Evolutionary conservation across 148 eudicot genomes (phyloP), one percentile per base, ranked within the genome.

Genomic region (Rhododendron ovatum): DNA sequence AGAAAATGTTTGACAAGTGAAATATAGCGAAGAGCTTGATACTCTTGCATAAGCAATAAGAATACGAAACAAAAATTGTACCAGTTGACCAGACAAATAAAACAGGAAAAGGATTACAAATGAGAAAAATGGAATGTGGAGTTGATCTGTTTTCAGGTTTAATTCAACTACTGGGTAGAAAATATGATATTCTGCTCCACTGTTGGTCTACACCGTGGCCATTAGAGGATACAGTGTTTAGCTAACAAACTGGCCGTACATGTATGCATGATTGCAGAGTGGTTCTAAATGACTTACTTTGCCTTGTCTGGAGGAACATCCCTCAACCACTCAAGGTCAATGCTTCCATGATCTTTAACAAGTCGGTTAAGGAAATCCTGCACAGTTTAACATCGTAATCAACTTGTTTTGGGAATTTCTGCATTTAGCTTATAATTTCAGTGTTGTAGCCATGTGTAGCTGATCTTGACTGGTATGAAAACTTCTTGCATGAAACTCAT

Each of bases 271-370:
- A 55, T 50, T 55, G 17, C 11, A 61, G 17, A 45, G 28, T 59
- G 39, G n/a, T 57, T 47, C 11, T 39, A 69, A 47, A 55, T 17
- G 20, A 73, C 92, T 84, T 89, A 92, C 94, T 92, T 92, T 78
- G 89, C 89, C 85, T 90, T 89, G 47, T 92, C 93, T 35, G 91
- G 90, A 41, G 89, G 91, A 81, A 90, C 91, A 86, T 92, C 92
- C 85, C 94, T 87, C 88, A 92, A 86, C 93, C 93, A 92, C 87
- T 92, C 93, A 4, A 92, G 90, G 89, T 92, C 94, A 69, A 92
- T 84, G 63, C 90, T 86, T 67, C 90, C 94, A 85, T 91, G 93
- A 22, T 92, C 94, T 78, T 43, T 69, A 35, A 88, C 94, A 87
- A 91, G 78, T 71, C 93, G 90, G 51, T 92, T 84, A 26, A 92